A percentile compares a stretch with the other conserved stretches of the same genome.
Evolutionary conservation across 768 basidiomycete genomes (phyloP).

Genomic region (Mycena pura): DNA sequence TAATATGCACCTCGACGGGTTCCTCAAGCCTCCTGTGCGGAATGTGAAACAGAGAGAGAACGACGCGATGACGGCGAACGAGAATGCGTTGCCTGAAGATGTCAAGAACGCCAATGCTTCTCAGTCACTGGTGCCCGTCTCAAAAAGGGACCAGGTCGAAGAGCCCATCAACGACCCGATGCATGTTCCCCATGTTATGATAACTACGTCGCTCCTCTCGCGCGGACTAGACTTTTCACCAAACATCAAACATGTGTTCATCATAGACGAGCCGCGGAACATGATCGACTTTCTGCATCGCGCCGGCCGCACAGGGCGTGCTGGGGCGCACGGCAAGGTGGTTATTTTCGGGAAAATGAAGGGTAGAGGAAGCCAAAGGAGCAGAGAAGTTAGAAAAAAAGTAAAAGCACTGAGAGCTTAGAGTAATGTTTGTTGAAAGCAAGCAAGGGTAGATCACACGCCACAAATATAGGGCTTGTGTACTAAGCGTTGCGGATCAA

Average conservation of each 20-base stretch:
- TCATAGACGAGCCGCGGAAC: conserved; percentile 87
- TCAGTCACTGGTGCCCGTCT: neutral
- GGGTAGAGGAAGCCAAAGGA: conserved; percentile 64
- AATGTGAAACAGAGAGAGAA: conserved; percentile 1
- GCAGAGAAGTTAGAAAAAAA: conserved; percentile 57
- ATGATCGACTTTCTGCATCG: conserved; percentile 93
- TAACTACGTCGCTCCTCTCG: conserved; percentile 91
- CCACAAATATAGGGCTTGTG: conserved; percentile 6
- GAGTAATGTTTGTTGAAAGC: too few relatives aligned
- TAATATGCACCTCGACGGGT: conserved; percentile 79
- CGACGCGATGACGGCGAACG: conserved; percentile 1
- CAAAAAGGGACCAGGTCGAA: conserved; percentile 16
- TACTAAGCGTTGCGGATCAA: neutral
- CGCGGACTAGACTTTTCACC: conserved; percentile 90
- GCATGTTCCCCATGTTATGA: conserved; percentile 67
- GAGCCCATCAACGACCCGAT: conserved; percentile 36
- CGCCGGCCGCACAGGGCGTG: conserved; percentile 83
- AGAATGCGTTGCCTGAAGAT: neutral
- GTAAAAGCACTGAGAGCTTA: conserved; percentile 47
- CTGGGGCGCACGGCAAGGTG: conserved; percentile 72
- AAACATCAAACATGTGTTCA: conserved; percentile 79
- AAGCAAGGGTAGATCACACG: too few relatives aligned
- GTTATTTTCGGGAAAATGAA: conserved; percentile 77
- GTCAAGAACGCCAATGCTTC: neutral
- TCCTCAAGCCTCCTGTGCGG: conserved; percentile 51